Evolutionary conservation across 768 basidiomycete species (phyloP).

Genomic region (Plicaturopsis crispa): DNA sequence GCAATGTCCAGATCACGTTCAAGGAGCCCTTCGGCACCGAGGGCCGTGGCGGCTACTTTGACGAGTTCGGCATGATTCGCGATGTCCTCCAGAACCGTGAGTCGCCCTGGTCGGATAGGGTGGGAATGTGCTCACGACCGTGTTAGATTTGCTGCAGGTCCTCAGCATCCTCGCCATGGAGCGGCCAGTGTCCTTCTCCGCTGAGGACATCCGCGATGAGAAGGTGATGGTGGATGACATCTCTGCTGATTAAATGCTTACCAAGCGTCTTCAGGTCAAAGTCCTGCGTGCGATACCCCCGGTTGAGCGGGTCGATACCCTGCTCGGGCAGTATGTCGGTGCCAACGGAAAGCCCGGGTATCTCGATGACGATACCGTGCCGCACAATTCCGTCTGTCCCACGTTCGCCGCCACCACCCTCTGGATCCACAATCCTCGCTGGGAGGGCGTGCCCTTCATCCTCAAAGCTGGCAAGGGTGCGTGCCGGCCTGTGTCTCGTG

Average conservation of each 20-base stretch:
- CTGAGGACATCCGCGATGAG: conserved; percentile 97
- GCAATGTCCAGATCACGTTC: conserved; percentile 98
- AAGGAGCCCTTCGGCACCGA: conserved; percentile 99
- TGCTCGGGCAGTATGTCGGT: conserved; percentile 90
- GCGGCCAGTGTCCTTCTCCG: conserved; percentile 92
- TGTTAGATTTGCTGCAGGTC: conserved; percentile 86
- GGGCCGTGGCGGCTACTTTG: conserved; percentile 99
- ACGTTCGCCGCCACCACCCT: conserved; percentile 90
- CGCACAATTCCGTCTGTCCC: conserved; percentile 85
- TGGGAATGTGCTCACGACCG: conserved; percentile 10
- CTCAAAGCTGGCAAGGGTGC: conserved; percentile 96
- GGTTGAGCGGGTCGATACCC: conserved; percentile 65
- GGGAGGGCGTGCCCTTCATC: conserved; percentile 99
- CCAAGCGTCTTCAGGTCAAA: conserved; percentile 64
- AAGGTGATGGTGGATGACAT: conserved; percentile 49
- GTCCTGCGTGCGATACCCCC: conserved; percentile 88
- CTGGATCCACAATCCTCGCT: conserved; percentile 91
- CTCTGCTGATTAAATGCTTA: conserved; percentile 11
- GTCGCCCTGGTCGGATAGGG: conserved; percentile 24
- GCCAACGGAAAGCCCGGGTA: conserved; percentile 97
- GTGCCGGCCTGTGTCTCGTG: conserved; percentile 12
- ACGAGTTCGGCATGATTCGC: conserved; percentile 98
- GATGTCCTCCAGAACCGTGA: conserved; percentile 97
- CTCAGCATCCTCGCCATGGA: conserved; percentile 96
- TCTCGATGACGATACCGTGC: conserved; percentile 93